Evolutionary conservation across 768 basidiomycete genomes (phyloP), one percentile per base, ranked within the genome.

Genomic region (Mycena galericulata): DNA sequence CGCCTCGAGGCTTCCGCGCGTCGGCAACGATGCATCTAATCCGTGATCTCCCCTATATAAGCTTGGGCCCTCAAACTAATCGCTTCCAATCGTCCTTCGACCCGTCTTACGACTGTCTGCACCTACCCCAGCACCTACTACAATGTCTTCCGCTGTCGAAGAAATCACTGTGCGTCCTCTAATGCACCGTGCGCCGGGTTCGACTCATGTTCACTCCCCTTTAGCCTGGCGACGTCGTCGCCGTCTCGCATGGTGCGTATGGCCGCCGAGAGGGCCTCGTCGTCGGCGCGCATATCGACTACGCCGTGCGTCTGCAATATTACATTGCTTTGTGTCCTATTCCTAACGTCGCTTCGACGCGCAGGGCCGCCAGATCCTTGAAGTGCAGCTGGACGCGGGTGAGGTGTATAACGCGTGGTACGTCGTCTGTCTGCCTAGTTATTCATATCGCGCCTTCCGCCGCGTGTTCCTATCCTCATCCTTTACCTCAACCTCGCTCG

Each of bases 211-310:
- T 22, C 45, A 5, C 17, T 2, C n/a, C 17, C 34, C 18, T 41
- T 26, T 12, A 93, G 91, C 87, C 92, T 60, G 94, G 93, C 68
- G 94, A 95, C 78, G 85, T 94, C 75, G 93, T 95, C 79, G 85
- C 91, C 62, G 90, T 95, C 75, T 85, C 89, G 74, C 86, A 92
- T 75, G 88, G 88, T 41, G 58, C 79, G 32, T 85, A 85, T 66
- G 91, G 90, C 73, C 84, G 87, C 69, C 88, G 85, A 74, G 94
- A 96, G 76, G 94, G 95, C 57, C 86, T 95, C 64, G 94, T 95
- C 71, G 81, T 94, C 40, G 92, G 93, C 43, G 87, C 92, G 36
- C 89, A 92, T 80, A 73, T 87, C 64, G 94, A 95, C 86, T 82
- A 85, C 71, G 79, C 84, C 59, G 93, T 94, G 78, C 72, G 91